phyloP scores from a whole-genome alignment of 768 basidiomycete species.

The Candolleomyces eurysporus region DNA sequence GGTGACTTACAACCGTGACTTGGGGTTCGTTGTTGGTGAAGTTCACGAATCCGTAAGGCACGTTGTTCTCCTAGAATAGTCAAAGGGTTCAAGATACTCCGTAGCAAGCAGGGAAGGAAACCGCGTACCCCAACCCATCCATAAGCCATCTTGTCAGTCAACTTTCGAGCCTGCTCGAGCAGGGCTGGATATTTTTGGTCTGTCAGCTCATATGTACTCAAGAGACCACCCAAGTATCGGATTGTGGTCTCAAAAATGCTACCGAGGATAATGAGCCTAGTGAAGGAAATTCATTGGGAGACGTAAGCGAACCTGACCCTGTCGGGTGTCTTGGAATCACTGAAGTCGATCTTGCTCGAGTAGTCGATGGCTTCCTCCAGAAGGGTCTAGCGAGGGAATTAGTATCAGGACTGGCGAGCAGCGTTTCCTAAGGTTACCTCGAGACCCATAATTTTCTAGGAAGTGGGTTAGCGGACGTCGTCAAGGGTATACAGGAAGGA shows the following conservation, averaged over 20 bases:
- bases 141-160: conserved; percentile 61
- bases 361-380: conserved; percentile 58
- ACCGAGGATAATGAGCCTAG: background rate
- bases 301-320: conserved; percentile 32
- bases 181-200: conserved; percentile 47
- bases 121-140: conserved; percentile 57
- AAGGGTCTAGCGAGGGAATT: conserved; percentile 35
- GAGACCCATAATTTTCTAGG: conserved; percentile 58
- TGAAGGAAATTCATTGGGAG: background rate
- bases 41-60: conserved; percentile 41
- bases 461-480: background rate
- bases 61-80: conserved; percentile 30
- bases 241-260: conserved; percentile 80
- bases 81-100: background rate
- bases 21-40: conserved; percentile 45
- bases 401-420: background rate
- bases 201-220: conserved; percentile 71
- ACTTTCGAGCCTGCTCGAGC: conserved; percentile 58
- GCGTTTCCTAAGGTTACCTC: conserved; percentile 25
- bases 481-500: background rate
- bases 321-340: conserved; percentile 38
- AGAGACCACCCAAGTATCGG: conserved; percentile 64
- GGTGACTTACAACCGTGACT: conserved; percentile 24
- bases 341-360: conserved; percentile 54
- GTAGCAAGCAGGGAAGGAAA: background rate